Evolutionary conservation across 2,329 filamentous ascomycete genomes (phyloP), one percentile per base, ranked within the genome.

Genomic region (Aspergillus sp.): DNA sequence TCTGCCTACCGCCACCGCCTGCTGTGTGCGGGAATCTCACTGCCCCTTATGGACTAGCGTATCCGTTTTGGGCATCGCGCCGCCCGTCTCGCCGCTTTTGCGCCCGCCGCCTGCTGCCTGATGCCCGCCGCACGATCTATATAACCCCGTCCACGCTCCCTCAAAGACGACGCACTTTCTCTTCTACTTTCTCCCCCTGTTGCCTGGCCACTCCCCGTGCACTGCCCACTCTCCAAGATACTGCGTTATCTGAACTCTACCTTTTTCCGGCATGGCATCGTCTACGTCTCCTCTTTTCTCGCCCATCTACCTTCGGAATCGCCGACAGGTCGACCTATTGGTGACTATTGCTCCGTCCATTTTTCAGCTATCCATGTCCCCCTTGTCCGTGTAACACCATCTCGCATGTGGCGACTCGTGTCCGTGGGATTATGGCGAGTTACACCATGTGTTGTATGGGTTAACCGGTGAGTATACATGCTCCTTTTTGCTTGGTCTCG

Each of bases 111-210:
- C 26, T 49, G 49, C 59, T 51, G 55, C 54, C 55, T 49, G 17
- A 58, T 38, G 13, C 11, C 42, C 7, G 24, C 52, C 49, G 20
- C 33, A 51, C 49, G 30, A 61, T 64, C 62, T 64, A 65, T 65
- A 63, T 60, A 65, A 63, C 19, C 53, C 57, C 46, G 44, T 43
- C 59, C 33, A 50, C 55, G 49, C 60, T 56, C 52, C 57, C 48
- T 56, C 38, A 56, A 56, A 45, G 47, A 49, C 53, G 33, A 65
- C 54, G 56, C 57, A 65, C 60, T 60, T 61, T 56, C 57, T 56
- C 54, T 52, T 64, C 47, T 51, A 35, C 52, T 60, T 56, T 56
- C 54, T 41, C 26, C 51, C 51, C 46, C n/a, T 46, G 14, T 20
- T 40, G 50, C 54, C 59, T 45, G 16, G 33, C 38, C 38, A 16